A percentile compares a stretch with the other conserved stretches of the same genome.
Evolutionary conservation across 106 monocot species (phyloP).

Genomic region (Hemerocallis citrina): DNA sequence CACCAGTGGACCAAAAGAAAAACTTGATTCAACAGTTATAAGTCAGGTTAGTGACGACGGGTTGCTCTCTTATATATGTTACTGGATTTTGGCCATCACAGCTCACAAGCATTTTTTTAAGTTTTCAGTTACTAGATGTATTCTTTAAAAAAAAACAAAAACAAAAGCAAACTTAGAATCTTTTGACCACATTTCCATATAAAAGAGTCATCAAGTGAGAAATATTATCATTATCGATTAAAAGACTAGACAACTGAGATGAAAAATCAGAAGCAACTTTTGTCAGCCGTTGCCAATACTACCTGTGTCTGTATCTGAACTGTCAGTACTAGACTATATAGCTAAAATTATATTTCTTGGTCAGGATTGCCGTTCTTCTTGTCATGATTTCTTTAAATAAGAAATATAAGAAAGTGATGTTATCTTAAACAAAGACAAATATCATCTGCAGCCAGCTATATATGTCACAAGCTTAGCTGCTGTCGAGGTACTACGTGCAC

Average conservation of each 20-base stretch:
- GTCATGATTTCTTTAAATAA: not conserved
- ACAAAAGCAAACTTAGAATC: no score
- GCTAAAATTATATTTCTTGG: not conserved
- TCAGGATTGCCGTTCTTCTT: not conserved
- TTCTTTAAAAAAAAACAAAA: not conserved
- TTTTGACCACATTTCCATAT: no score
- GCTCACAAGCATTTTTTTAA: not conserved
- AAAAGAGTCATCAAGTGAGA: no score
- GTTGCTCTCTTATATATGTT: not conserved
- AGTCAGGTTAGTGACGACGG: conserved; percentile 55
- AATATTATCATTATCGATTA: not conserved
- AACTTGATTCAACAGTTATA: conserved; percentile 91
- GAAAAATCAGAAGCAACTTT: not conserved
- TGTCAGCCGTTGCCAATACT: not conserved
- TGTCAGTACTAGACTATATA: not conserved
- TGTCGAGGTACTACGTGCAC: conserved; percentile 71
- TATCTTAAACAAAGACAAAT: not conserved
- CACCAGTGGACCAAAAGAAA: conserved; percentile 93
- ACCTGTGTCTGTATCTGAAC: no score
- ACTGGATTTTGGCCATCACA: not conserved
- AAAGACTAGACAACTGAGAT: not conserved
- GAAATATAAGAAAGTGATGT: not conserved
- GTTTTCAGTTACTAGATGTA: not conserved
- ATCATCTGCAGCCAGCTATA: conserved; percentile 70
- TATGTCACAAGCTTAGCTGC: conserved; percentile 96